Evolutionary conservation across 2,329 filamentous ascomycete genomes (phyloP).

Genomic region (Ceratocystis cubensis): DNA sequence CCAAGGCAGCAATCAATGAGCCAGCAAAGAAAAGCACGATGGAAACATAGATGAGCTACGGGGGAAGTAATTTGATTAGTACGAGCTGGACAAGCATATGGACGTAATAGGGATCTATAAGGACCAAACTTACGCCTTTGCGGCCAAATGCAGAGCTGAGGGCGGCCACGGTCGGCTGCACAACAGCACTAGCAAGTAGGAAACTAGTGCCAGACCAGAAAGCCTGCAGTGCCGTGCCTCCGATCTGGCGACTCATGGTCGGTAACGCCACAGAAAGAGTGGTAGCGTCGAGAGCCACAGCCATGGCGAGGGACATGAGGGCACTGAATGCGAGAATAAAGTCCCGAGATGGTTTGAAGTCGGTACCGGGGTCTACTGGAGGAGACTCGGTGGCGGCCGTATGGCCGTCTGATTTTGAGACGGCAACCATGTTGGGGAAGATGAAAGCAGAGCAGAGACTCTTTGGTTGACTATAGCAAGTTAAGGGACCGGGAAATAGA

Average conservation of each 20-base stretch:
- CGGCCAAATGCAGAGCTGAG: slow-evolving; percentile 30
- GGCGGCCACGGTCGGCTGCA: slow-evolving; percentile 38
- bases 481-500: neutral
- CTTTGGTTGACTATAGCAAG: neutral
- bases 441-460: neutral
- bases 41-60: slow-evolving; percentile 25
- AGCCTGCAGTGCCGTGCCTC: slow-evolving; percentile 45
- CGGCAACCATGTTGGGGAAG: neutral
- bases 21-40: slow-evolving; percentile 31
- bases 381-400: neutral
- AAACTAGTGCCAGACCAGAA: slow-evolving; percentile 64
- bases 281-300: slow-evolving; percentile 31
- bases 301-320: slow-evolving; percentile 41
- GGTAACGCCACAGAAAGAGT: slow-evolving; percentile 28
- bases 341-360: slow-evolving; percentile 28
- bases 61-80: slow-evolving; percentile 1
- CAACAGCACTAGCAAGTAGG: slow-evolving; percentile 50
- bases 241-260: slow-evolving; percentile 37
- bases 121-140: slow-evolving; percentile 23
- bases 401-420: slow-evolving; percentile 3
- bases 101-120: neutral
- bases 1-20: slow-evolving; percentile 30
- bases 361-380: slow-evolving; percentile 5
- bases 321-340: slow-evolving; percentile 40
- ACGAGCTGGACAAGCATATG: neutral